phyloP scores from a whole-genome alignment of 2,329 filamentous ascomycete genomes.

The Cladosporium sphaerospermum region DNA sequence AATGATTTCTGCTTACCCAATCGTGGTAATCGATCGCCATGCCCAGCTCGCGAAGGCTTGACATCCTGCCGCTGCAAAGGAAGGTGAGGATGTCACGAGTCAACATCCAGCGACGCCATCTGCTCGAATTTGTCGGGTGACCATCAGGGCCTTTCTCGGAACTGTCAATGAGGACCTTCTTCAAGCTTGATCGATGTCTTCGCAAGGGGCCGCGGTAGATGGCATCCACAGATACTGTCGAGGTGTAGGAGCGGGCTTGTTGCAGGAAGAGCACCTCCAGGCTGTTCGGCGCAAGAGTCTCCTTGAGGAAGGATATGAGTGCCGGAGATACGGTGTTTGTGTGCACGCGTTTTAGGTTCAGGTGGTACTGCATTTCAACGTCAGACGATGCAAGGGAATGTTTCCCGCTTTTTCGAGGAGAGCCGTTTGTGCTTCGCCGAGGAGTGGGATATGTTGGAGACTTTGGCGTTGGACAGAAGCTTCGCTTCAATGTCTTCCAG shows the following conservation, averaged over 20 bases:
- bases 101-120: conserved; percentile 66
- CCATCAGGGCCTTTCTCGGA: conserved; percentile 48
- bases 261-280: conserved; percentile 75
- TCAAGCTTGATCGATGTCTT: conserved; percentile 64
- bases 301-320: conserved; percentile 68
- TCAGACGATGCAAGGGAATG: conserved; percentile 13
- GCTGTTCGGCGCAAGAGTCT: conserved; percentile 70
- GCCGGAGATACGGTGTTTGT: conserved; percentile 65
- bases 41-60: conserved; percentile 62
- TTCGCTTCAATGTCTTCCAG: conserved; percentile 65
- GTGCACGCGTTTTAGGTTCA: conserved; percentile 67
- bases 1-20: conserved; percentile 58
- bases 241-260: conserved; percentile 52
- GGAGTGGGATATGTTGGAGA: conserved; percentile 34
- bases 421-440: conserved; percentile 22
- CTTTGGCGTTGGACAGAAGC: conserved; percentile 34
- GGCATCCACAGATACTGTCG: conserved; percentile 58
- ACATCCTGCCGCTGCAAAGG: conserved; percentile 67
- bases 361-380: conserved; percentile 44
- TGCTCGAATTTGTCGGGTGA: conserved; percentile 32
- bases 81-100: conserved; percentile 64
- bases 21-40: conserved; percentile 68
- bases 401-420: conserved; percentile 24
- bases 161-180: conserved; percentile 69
- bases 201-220: conserved; percentile 66